Evolutionary conservation across 108 stramenopile species (phyloP).

Genomic region (Fistulifera pelliculosa): DNA sequence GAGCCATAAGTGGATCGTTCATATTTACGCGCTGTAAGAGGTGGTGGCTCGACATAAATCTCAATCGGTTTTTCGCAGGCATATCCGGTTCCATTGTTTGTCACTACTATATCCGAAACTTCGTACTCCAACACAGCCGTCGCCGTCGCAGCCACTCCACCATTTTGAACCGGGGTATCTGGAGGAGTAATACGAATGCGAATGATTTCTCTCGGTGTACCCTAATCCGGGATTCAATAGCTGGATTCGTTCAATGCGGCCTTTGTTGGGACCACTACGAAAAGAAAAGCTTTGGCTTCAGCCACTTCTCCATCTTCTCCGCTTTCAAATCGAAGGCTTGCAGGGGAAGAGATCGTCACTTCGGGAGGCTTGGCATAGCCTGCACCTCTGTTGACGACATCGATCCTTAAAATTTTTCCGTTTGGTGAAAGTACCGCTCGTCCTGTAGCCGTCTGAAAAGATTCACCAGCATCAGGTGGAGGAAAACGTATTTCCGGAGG

Average conservation of each 20-base stretch:
- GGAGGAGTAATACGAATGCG: slow-evolving; percentile 46
- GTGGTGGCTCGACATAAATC: slow-evolving; percentile 62
- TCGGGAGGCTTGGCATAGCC: slow-evolving; percentile 57
- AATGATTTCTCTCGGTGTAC: slow-evolving; percentile 43
- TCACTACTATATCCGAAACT: slow-evolving; percentile 52
- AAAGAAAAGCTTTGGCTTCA: slow-evolving; percentile 50
- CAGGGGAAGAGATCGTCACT: slow-evolving; percentile 44
- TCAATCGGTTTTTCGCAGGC: slow-evolving; percentile 59
- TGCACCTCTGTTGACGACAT: slow-evolving; percentile 48
- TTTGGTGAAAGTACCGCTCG: slow-evolving; percentile 47
- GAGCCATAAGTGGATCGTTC: slow-evolving; percentile 44
- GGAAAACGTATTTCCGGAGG: slow-evolving; percentile 50
- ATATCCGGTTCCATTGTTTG: slow-evolving; percentile 69
- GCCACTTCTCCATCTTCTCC: slow-evolving; percentile 21
- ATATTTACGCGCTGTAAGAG: slow-evolving; percentile 43
- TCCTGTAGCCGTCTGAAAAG: slow-evolving; percentile 43
- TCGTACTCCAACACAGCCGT: slow-evolving; percentile 58
- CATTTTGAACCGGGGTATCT: slow-evolving; percentile 17
- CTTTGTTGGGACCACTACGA: slow-evolving; percentile 53
- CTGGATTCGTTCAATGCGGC: slow-evolving; percentile 51
- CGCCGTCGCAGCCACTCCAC: slow-evolving; percentile 52
- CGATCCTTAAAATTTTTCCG: slow-evolving; percentile 57
- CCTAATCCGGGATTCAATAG: slow-evolving; percentile 54
- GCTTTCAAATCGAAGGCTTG: not conserved
- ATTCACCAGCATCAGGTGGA: slow-evolving; percentile 37